phyloP scores from a whole-genome alignment of 768 basidiomycete genomes.

The Leccinum uliginosum region DNA sequence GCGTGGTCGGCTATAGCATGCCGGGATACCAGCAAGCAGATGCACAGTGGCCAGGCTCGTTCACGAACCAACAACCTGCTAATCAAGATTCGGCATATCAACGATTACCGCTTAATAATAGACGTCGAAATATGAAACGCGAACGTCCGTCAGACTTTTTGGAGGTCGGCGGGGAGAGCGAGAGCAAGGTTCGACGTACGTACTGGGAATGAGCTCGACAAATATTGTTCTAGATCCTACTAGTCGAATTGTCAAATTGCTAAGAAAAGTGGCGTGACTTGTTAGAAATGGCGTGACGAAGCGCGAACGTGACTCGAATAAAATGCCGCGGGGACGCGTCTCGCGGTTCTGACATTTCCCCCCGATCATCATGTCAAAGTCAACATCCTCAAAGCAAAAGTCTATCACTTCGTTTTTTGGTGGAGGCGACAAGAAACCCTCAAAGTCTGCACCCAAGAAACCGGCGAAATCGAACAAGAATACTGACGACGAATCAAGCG shows the following conservation, averaged over 20 bases:
- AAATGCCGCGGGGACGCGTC: constrained; percentile 14
- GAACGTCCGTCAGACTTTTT: constrained; percentile 83
- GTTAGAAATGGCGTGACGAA: constrained; percentile 12
- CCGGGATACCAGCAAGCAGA: constrained; percentile 39
- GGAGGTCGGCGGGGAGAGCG: constrained; percentile 62
- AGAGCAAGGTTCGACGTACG: constrained; percentile 55
- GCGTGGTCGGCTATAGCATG: constrained; percentile 39
- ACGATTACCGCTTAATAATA: constrained; percentile 75
- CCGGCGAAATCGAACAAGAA: constrained; percentile 30
- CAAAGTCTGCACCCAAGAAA: constrained; percentile 23
- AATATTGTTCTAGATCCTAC: not conserved
- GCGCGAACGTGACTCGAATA: constrained; percentile 24
- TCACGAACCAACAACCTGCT: constrained; percentile 59
- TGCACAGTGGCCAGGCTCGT: constrained; percentile 44
- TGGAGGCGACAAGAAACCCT: constrained; percentile 25
- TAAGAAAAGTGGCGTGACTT: constrained; percentile 12
- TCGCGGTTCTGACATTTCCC: not conserved
- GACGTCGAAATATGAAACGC: constrained; percentile 71
- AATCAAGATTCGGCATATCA: constrained; percentile 85
- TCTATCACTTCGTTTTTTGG: constrained; percentile 56
- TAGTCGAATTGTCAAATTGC: not conserved
- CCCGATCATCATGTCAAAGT: constrained; percentile 51
- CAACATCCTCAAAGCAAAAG: constrained; percentile 47
- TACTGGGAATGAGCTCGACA: constrained; percentile 57
- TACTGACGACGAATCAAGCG: constrained; percentile 28